Base-by-base conservation (phyloP, 805 yeast species). In the Myxozyma sirexii region DNA sequence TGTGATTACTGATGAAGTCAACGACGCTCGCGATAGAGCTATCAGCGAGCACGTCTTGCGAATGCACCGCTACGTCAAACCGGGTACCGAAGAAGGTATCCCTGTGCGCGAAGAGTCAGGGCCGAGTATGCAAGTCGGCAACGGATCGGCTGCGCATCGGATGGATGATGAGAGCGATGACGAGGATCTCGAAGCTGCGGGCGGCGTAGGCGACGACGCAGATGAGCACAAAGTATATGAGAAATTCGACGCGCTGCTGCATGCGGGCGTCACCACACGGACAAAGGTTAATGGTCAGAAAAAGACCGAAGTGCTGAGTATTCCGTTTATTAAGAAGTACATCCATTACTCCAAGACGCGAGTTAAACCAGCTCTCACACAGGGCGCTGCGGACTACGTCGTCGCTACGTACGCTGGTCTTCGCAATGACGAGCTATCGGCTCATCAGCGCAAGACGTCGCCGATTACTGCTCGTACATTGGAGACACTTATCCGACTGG, bases 401-500 rank as follows among this genome's bases (percentile, higher is more conserved):
- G 94, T 91, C 23, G 82, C 81, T 55, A 83, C 88, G 17, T 94
- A 93, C 72, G 78, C 96, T 1, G 84, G 85, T 12, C 79, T 94
- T 65, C 83, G 99, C 77, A 92, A 91, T 72, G 87, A 85, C 69
- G 88, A 85, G 66, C 59, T 75, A 24, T 68, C 68, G 3, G 71
- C 67, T 38, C 74, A 75, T 48, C 75, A 72, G 62, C 71, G 80
- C 39, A 82, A 87, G 54, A 92, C 97, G 0, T 87, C 97, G 1
- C 98, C 99, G 38, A 89, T 93, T 66, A 93, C 99, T 1, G 96
- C 98, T n/a, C 88, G 99, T 84, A 94, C 98, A 3, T 79, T 93
- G 67, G 99, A 93, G 75, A 93, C 99, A 0, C 79, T 93, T 66
- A 93, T 93, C 73, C 96, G 99, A 79, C 78, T 93, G 60, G 80